These are phyloP conservation scores for Amaranthus tricolor DNA, from an alignment of 179 eudicot genomes.

Conservation along the genomic window DNA sequence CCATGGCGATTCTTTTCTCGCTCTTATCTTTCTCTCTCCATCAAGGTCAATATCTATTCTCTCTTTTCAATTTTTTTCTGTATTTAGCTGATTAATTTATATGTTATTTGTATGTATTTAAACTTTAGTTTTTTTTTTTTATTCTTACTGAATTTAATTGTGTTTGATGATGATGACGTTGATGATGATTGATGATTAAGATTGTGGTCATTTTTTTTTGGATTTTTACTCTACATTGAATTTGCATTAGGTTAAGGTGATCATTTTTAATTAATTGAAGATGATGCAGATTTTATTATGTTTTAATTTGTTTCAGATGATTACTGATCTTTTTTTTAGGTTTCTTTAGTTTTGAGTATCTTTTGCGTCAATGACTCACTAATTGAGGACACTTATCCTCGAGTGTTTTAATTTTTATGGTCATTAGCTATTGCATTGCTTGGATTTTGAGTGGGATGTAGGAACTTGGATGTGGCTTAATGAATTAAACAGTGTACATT, in stretches of 20 bases:
- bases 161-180: not conserved
- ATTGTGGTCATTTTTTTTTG: not conserved
- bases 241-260: constrained; percentile 1
- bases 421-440: not conserved
- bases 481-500: constrained; percentile 3
- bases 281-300: not conserved
- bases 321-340: not conserved
- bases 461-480: not conserved
- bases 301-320: not conserved
- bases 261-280: not conserved
- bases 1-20: constrained; percentile 76
- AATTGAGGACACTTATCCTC: not conserved
- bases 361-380: not conserved
- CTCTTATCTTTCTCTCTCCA: constrained; percentile 34
- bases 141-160: not conserved
- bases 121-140: not conserved
- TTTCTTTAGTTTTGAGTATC: not conserved
- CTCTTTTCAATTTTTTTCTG: not conserved
- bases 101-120: not conserved
- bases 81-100: not conserved
- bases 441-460: not conserved
- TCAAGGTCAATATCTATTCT: constrained; percentile 41
- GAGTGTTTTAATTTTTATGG: not conserved
- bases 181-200: not conserved
- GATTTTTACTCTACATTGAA: not conserved